These are phyloP conservation scores for Phaeosphaeria sp. DNA, from an alignment of 2,329 filamentous ascomycete species.

Conservation along the genomic window DNA sequence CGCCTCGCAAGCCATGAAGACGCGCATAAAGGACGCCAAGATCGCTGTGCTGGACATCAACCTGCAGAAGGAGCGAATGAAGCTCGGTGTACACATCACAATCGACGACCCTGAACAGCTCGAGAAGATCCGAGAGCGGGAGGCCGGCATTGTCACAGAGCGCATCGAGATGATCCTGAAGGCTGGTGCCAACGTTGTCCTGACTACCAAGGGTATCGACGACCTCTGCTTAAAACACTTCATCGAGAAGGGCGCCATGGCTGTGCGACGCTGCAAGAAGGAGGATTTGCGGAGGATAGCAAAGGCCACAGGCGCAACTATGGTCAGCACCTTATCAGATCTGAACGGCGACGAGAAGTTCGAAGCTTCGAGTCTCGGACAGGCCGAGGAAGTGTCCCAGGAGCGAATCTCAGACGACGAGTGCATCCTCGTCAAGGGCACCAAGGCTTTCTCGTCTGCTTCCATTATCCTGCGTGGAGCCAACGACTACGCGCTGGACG, in stretches of 20 bases:
- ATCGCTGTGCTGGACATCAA: conserved; percentile 98
- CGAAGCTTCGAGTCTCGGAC: conserved; percentile 84
- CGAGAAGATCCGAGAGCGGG: conserved; percentile 93
- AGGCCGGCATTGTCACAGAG: conserved; percentile 92
- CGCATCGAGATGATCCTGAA: conserved; percentile 97
- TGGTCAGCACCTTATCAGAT: conserved; percentile 92
- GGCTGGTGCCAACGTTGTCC: conserved; percentile 91
- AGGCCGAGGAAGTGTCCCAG: conserved; percentile 95
- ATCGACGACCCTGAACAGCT: conserved; percentile 97
- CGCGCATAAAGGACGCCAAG: conserved; percentile 89
- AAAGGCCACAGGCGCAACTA: conserved; percentile 90
- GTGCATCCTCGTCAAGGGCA: conserved; percentile 95
- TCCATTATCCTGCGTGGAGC: conserved; percentile 95
- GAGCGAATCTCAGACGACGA: conserved; percentile 99
- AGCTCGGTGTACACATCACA: conserved; percentile 97
- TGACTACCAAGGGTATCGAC: conserved; percentile 98
- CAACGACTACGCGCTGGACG: conserved; percentile 95
- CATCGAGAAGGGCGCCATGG: conserved; percentile 94
- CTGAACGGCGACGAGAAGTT: conserved; percentile 98
- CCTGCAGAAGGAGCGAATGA: conserved; percentile 98
- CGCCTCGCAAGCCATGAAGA: conserved; percentile 97
- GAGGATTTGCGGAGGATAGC: conserved; percentile 96
- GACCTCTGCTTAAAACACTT: conserved; percentile 95
- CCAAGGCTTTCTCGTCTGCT: conserved; percentile 90
- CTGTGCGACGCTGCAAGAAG: conserved; percentile 96